These are phyloP conservation scores for Saturnispora mendoncae DNA, from an alignment of 805 yeast species.

Conservation along the genomic window DNA sequence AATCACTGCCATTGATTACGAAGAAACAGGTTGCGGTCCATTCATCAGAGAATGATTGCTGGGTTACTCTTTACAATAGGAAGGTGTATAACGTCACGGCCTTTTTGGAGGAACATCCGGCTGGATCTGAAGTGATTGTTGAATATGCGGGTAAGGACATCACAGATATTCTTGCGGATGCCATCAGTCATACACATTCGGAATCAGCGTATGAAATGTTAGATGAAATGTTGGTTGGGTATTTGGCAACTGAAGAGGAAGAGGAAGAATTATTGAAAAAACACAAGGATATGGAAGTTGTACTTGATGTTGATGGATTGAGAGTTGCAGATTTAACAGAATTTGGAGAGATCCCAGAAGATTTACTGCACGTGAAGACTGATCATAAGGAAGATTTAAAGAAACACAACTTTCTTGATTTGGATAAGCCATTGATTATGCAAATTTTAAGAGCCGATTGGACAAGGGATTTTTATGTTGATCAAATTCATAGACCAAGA, in stretches of 20 bases:
- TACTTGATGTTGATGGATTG: slow-evolving; percentile 20
- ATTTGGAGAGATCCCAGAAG: slow-evolving; percentile 64
- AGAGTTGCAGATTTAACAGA: slow-evolving; percentile 40
- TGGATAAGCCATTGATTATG: slow-evolving; percentile 67
- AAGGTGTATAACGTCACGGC: slow-evolving; percentile 78
- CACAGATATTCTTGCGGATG: slow-evolving; percentile 71
- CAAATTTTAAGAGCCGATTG: slow-evolving; percentile 75
- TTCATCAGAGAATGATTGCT: slow-evolving; percentile 46
- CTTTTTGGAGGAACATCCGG: slow-evolving; percentile 67
- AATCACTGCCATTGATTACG: slow-evolving; percentile 51
- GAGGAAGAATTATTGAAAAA: slow-evolving; percentile 57
- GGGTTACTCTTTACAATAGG: slow-evolving; percentile 75
- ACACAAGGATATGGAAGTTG: slow-evolving; percentile 42
- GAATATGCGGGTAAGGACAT: slow-evolving; percentile 53
- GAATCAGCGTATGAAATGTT: slow-evolving; percentile 84
- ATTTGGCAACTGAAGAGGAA: slow-evolving; percentile 73
- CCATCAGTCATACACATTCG: slow-evolving; percentile 64
- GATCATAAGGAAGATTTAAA: slow-evolving; percentile 63
- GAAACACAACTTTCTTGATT: slow-evolving; percentile 80
- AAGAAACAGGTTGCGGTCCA: slow-evolving; percentile 45
- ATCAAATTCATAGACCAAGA: slow-evolving; percentile 95
- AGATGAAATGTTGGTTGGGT: slow-evolving; percentile 75
- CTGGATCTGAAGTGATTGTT: slow-evolving; percentile 49
- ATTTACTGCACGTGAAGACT: slow-evolving; percentile 66
- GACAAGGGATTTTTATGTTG: slow-evolving; percentile 82